Percentiles rank a stretch among this genome's conserved stretches.
phyloP scores from a whole-genome alignment of 805 yeast species.

The Kockiozyma suomiensis region DNA sequence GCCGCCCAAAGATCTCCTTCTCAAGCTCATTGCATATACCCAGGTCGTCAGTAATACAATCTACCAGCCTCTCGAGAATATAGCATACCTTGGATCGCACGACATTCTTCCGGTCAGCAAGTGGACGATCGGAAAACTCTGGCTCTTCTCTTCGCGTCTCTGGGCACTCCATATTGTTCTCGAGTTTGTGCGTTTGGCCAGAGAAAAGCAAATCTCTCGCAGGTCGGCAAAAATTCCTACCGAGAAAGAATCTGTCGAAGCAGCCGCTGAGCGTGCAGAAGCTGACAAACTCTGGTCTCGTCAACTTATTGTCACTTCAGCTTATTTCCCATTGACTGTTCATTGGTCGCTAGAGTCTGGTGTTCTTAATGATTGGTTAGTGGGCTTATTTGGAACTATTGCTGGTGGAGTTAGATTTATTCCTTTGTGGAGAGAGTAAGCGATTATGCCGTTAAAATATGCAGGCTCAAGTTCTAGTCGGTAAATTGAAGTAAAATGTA shows the following conservation, averaged over 20 bases:
- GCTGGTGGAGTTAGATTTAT: constrained; percentile 39
- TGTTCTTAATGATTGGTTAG: constrained; percentile 39
- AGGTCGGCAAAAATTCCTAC: too few relatives aligned
- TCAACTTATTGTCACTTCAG: constrained; percentile 42
- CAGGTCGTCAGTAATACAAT: constrained; percentile 44
- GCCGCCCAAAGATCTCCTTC: constrained; percentile 40
- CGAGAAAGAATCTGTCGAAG: constrained; percentile 3
- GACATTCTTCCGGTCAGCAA: constrained; percentile 41
- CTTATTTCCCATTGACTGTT: constrained; percentile 48
- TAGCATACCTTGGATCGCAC: constrained; percentile 46
- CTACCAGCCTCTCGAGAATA: constrained; percentile 48
- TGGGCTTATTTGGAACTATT: constrained; percentile 46
- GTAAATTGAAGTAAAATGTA: too few relatives aligned
- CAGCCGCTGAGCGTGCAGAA: neutral
- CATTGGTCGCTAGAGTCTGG: constrained; percentile 49
- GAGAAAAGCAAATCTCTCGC: constrained; percentile 14
- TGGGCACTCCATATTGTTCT: constrained; percentile 48
- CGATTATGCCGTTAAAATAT: neutral
- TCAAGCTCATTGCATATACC: constrained; percentile 40
- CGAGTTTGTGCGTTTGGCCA: constrained; percentile 39
- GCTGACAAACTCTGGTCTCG: constrained; percentile 31
- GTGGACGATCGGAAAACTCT: constrained; percentile 39
- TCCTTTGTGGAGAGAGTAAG: constrained; percentile 31
- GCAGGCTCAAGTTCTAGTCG: constrained; percentile 1
- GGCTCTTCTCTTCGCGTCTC: constrained; percentile 44